Conservation (phyloP, 805 yeast genomes). For the Cyberlindnera galapagoensis region DNA sequence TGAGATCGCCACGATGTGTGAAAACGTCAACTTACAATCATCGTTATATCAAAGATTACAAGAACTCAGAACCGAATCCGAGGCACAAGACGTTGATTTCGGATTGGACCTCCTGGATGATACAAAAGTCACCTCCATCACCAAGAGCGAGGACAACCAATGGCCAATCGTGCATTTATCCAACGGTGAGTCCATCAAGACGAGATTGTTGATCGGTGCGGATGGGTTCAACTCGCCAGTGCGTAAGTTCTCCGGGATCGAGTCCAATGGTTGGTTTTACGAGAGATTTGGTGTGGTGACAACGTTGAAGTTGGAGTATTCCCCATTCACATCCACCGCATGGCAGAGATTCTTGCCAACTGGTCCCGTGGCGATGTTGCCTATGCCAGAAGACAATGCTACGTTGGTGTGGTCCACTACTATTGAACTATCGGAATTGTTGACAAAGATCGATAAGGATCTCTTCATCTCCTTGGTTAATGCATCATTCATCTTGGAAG, state of each 20-base stretch:
- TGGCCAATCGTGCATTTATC: constrained; percentile 77
- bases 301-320: constrained; percentile 67
- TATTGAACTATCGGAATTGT: constrained; percentile 60
- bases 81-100: constrained; percentile 12
- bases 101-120: constrained; percentile 48
- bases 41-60: constrained; percentile 52
- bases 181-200: constrained; percentile 54
- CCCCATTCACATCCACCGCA: constrained; percentile 66
- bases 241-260: constrained; percentile 71
- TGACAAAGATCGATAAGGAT: constrained; percentile 51
- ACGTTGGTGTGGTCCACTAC: constrained; percentile 92
- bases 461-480: constrained; percentile 68
- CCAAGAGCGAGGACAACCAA: constrained; percentile 32
- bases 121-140: constrained; percentile 59
- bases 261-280: constrained; percentile 90
- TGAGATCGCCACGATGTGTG: constrained; percentile 78
- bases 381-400: constrained; percentile 81
- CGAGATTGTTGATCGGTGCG: constrained; percentile 85
- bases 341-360: constrained; percentile 91
- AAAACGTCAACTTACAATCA: constrained; percentile 77
- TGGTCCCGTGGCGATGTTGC: constrained; percentile 90
- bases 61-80: constrained; percentile 29
- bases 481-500: constrained; percentile 78
- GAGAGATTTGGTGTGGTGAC: constrained; percentile 90
- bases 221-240: constrained; percentile 96